Conservation (phyloP, 2,329 filamentous ascomycete genomes). For the Paraphaeosphaeria minitans region DNA sequence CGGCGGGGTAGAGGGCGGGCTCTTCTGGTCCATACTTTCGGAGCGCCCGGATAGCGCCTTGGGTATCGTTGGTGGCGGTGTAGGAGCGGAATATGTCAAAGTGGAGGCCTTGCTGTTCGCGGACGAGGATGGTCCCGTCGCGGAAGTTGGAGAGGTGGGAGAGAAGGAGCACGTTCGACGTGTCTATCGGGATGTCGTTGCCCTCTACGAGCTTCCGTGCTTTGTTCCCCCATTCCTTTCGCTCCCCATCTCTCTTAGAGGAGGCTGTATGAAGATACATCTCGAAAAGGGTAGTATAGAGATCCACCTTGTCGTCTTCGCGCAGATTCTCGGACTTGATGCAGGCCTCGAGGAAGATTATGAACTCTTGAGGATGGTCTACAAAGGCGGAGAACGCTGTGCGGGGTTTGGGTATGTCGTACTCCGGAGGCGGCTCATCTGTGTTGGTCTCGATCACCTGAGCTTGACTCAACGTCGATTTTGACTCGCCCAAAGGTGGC, state of each 20-base stretch:
- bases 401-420: slow-evolving; percentile 80
- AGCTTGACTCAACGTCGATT: slow-evolving; percentile 60
- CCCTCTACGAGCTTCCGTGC: slow-evolving; percentile 87
- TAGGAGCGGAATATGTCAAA: slow-evolving; percentile 98
- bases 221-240: slow-evolving; percentile 84
- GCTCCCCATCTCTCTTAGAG: slow-evolving; percentile 70
- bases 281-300: slow-evolving; percentile 95
- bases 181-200: slow-evolving; percentile 81
- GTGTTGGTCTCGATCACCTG: slow-evolving; percentile 58
- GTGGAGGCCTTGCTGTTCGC: slow-evolving; percentile 87
- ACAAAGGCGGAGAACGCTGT: slow-evolving; percentile 96
- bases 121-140: slow-evolving; percentile 88
- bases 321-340: slow-evolving; percentile 73
- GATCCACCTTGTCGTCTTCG: slow-evolving; percentile 76
- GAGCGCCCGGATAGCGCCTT: slow-evolving; percentile 85
- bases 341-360: slow-evolving; percentile 88
- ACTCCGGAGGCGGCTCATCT: slow-evolving; percentile 62
- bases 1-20: slow-evolving; percentile 88
- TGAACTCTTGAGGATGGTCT: slow-evolving; percentile 89
- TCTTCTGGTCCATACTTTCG: slow-evolving; percentile 91
- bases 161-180: slow-evolving; percentile 89
- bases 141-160: slow-evolving; percentile 90
- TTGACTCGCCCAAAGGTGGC: slow-evolving; percentile 58
- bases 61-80: slow-evolving; percentile 88
- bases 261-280: slow-evolving; percentile 95